Evolutionary conservation across 768 basidiomycete genomes (phyloP).

Genomic region (Mycena kentingensis): DNA sequence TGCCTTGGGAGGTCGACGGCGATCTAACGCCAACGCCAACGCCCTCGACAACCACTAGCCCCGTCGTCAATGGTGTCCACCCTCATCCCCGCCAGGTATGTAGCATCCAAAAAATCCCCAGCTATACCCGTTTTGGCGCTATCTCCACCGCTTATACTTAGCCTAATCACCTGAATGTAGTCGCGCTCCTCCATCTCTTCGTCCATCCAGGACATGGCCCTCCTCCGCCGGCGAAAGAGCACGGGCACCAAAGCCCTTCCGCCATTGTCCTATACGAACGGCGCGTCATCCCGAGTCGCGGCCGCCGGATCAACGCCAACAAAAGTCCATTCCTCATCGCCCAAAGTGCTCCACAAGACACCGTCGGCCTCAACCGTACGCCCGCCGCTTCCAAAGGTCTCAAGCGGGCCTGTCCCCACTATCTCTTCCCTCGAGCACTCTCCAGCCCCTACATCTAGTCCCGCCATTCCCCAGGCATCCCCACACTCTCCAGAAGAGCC

Average conservation of each 20-base stretch:
- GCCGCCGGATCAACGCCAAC: background rate
- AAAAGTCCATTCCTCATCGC: constrained; percentile 13
- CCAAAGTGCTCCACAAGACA: constrained; percentile 17
- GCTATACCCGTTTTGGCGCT: background rate
- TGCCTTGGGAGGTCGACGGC: constrained; percentile 40
- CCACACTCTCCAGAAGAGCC: constrained; percentile 10
- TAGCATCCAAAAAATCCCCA: background rate
- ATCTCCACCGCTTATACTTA: constrained; percentile 15
- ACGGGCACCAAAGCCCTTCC: constrained; percentile 32
- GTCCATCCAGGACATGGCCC: constrained; percentile 24
- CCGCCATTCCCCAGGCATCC: constrained; percentile 6
- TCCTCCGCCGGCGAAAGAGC: constrained; percentile 37
- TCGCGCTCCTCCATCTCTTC: constrained; percentile 10
- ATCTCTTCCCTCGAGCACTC: constrained; percentile 8
- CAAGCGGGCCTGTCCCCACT: constrained; percentile 14
- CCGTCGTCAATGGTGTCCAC: constrained; percentile 12
- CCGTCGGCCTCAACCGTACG: constrained; percentile 13
- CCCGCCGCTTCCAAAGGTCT: constrained; percentile 12
- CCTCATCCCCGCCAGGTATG: constrained; percentile 14
- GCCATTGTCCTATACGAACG: constrained; percentile 25
- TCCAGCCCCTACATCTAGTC: constrained; percentile 4
- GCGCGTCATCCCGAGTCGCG: constrained; percentile 3
- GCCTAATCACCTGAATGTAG: constrained; percentile 12
- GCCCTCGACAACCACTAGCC: constrained; percentile 25
- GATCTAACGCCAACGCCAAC: constrained; percentile 25